Evolutionary conservation across 2,329 filamentous ascomycete genomes (phyloP), one percentile per base, ranked within the genome.

Genomic region (Aspergillus quadrilineatus): DNA sequence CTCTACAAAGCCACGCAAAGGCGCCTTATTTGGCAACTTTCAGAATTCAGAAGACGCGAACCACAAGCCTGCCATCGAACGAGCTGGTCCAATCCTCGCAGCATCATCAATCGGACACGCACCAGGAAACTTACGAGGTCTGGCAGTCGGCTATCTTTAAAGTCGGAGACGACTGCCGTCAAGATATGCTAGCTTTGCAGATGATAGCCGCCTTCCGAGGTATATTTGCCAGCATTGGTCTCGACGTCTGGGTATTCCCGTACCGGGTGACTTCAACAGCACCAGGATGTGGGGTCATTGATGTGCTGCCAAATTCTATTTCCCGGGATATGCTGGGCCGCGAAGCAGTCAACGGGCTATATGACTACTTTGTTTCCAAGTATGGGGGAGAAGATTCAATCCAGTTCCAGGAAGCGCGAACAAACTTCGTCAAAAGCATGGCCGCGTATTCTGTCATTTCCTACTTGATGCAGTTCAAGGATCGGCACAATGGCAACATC

Each of bases 91-190:
- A 54, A 5, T 28, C 49, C 3, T 37, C 46, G 15, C 55, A 52
- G 56, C 29, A 57, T 55, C 14, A 28, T 10, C 44, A 32, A 6
- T 44, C 53, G 4, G 30, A 50, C 14, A 14, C 44, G 67, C 62
- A 62, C 62, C 55, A 65, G 67, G 85, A 83, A 66, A 90, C 86
- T 0, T 85, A 96, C 64, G 95, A 99, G 73, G 89, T 93, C n/a
- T 97, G 94, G 95, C 94, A 99, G 74, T 96, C 92, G 1, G 94
- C 93, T 55, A 99, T 99, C 69, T 99, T 99, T 86, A 99, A 99
- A 74, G 95, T 99, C 48, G 94, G 94, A 60, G 94, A 99, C 71
- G 94, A 99, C 74, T 97, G 94, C 72, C 89, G 94, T 50, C 94
- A 99, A 76, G 95, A 99, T 67, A 89, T 99, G 51, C 81, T 99